Conservation (phyloP, 1,284 basidiomycete genomes). For the Cryptococcus sp. region DNA sequence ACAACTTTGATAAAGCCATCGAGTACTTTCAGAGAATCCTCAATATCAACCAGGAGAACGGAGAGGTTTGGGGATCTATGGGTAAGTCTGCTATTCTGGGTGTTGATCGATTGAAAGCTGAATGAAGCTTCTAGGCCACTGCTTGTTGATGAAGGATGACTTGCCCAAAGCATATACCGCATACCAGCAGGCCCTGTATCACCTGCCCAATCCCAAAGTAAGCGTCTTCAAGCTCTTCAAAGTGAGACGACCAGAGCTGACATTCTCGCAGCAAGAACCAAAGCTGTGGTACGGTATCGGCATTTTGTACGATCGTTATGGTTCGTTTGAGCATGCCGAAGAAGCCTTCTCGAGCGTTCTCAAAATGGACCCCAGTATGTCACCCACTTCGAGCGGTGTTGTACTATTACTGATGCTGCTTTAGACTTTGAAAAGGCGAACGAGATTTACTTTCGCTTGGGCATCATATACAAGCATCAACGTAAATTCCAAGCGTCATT, state of each 20-base stretch:
- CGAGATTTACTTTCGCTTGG: constrained; percentile 96
- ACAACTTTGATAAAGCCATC: constrained; percentile 66
- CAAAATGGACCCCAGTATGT: constrained; percentile 88
- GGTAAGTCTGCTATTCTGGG: constrained; percentile 57
- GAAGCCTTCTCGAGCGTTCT: constrained; percentile 97
- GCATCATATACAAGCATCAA: constrained; percentile 99
- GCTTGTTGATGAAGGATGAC: constrained; percentile 99
- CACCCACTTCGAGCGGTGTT: neutral
- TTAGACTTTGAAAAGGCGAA: constrained; percentile 97
- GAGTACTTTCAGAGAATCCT: constrained; percentile 93
- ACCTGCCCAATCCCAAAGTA: constrained; percentile 92
- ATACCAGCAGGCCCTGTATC: constrained; percentile 96
- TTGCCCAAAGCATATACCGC: constrained; percentile 97
- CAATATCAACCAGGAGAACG: constrained; percentile 83
- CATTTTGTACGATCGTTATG: constrained; percentile 97
- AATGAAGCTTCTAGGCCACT: constrained; percentile 63
- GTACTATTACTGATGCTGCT: constrained; percentile 22
- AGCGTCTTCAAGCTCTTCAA: constrained; percentile 7
- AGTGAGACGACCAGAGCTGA: constrained; percentile 8
- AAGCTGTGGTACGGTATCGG: constrained; percentile 99
- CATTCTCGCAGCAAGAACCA: constrained; percentile 72
- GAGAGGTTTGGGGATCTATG: constrained; percentile 91
- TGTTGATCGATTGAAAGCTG: no score
- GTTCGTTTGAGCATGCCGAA: constrained; percentile 96
- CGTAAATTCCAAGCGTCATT: constrained; percentile 84